Conservation (phyloP, 2,329 filamentous ascomycete genomes). For the Colletotrichum acutatum region DNA sequence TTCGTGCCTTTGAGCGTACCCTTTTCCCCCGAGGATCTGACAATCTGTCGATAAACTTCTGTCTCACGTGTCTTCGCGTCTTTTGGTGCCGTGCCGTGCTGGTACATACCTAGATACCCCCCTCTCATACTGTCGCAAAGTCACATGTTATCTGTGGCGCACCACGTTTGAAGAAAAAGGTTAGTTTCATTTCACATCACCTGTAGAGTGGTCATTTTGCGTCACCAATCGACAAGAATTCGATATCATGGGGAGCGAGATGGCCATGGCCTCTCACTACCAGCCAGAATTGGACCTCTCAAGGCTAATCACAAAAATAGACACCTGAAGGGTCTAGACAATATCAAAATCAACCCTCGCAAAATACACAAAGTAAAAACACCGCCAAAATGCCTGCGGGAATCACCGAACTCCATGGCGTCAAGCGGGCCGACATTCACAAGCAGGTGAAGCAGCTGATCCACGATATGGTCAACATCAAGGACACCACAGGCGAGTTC, state of each 20-base stretch:
- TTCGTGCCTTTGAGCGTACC: neutral
- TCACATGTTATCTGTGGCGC: neutral
- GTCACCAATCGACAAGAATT: neutral
- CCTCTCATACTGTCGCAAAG: neutral
- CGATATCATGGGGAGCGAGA: neutral
- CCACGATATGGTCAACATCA: conserved; percentile 80
- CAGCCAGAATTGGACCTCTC: neutral
- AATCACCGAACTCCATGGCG: conserved; percentile 51
- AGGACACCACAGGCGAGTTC: conserved; percentile 79
- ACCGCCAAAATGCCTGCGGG: conserved; percentile 46
- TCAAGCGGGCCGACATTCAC: conserved; percentile 60
- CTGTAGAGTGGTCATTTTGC: neutral
- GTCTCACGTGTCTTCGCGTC: neutral
- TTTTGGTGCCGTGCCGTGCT: neutral
- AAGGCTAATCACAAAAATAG: neutral
- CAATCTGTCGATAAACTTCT: neutral
- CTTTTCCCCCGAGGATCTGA: neutral
- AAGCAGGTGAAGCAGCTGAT: conserved; percentile 74
- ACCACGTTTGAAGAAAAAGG: neutral
- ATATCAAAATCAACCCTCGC: neutral
- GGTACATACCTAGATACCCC: neutral
- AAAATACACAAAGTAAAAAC: neutral
- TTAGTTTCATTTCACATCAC: neutral
- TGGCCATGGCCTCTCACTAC: neutral
- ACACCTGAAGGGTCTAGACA: neutral